phyloP scores from a whole-genome alignment of 805 yeast species.

The Yarrowia deformans region DNA sequence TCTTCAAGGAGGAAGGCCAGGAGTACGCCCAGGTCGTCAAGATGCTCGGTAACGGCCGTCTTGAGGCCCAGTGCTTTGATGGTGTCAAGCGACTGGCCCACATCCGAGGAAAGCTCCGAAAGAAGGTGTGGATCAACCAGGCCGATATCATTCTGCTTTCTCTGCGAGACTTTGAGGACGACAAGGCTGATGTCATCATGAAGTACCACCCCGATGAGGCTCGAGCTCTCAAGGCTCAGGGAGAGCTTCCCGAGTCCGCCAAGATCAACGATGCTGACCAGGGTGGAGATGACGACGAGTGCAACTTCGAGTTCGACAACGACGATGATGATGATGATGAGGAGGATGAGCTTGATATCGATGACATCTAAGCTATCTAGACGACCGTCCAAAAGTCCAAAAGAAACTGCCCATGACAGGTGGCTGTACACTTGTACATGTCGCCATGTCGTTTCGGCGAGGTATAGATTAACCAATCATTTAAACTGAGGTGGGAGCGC shows the following conservation, averaged over 20 bases:
- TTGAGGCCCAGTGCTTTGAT: slow-evolving; percentile 94
- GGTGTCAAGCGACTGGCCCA: slow-evolving; percentile 94
- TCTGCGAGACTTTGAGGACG: slow-evolving; percentile 98
- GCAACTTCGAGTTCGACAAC: slow-evolving; percentile 97
- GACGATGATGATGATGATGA: slow-evolving; percentile 83
- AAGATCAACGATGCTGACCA: slow-evolving; percentile 98
- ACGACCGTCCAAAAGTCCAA: slow-evolving; percentile 22
- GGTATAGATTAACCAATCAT: slow-evolving; percentile 37
- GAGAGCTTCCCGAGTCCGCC: slow-evolving; percentile 97
- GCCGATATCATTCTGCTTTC: slow-evolving; percentile 97
- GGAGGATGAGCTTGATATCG: slow-evolving; percentile 79
- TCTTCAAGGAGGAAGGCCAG: slow-evolving; percentile 93
- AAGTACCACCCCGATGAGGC: slow-evolving; percentile 98
- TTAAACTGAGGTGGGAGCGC: not conserved
- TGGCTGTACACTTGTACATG: slow-evolving; percentile 11
- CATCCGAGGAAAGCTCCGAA: slow-evolving; percentile 98
- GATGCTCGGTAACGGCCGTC: slow-evolving; percentile 98
- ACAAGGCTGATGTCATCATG: slow-evolving; percentile 96
- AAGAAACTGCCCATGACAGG: slow-evolving; percentile 5
- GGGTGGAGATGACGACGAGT: slow-evolving; percentile 95
- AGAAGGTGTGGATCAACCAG: slow-evolving; percentile 99
- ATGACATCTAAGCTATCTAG: slow-evolving; percentile 71
- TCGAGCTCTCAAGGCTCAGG: slow-evolving; percentile 90
- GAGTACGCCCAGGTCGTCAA: slow-evolving; percentile 98
- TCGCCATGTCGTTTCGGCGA: not conserved